These are phyloP conservation scores for Eutrema yunnanense DNA, from an alignment of 345 rosid genomes.

Conservation along the genomic window DNA sequence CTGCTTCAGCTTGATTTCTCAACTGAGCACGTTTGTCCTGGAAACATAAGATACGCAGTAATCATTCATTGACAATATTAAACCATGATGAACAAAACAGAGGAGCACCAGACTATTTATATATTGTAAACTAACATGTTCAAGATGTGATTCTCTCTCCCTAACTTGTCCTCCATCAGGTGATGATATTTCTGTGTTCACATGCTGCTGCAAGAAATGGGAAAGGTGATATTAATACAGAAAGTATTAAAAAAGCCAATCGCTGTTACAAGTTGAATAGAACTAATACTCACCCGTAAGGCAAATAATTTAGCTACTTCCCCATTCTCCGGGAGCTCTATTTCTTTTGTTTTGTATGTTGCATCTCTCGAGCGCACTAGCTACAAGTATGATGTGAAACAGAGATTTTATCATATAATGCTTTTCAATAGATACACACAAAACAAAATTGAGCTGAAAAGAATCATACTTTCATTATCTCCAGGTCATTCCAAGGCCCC, in stretches of 20 bases:
- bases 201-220: conserved; percentile 11
- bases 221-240: conserved; percentile 1
- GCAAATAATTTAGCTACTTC: conserved; percentile 45
- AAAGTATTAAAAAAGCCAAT: not conserved
- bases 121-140: conserved; percentile 23
- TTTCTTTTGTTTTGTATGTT: conserved; percentile 43
- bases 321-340: conserved; percentile 44
- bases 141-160: conserved; percentile 16
- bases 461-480: conserved; percentile 71
- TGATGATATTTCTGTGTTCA: conserved; percentile 20
- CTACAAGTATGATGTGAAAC: conserved; percentile 38
- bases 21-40: conserved; percentile 26
- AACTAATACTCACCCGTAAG: conserved; percentile 43
- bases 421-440: not conserved
- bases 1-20: conserved; percentile 32
- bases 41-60: not conserved
- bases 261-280: not conserved
- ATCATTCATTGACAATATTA: not conserved
- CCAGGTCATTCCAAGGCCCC: conserved; percentile 92
- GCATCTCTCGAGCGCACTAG: conserved; percentile 58
- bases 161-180: conserved; percentile 18
- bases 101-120: conserved; percentile 10
- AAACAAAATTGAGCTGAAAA: not conserved
- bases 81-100: not conserved
- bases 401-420: conserved; percentile 11